These are phyloP conservation scores for Talaromyces sp. DNA, from an alignment of 2,329 filamentous ascomycete species.

Conservation along the genomic window DNA sequence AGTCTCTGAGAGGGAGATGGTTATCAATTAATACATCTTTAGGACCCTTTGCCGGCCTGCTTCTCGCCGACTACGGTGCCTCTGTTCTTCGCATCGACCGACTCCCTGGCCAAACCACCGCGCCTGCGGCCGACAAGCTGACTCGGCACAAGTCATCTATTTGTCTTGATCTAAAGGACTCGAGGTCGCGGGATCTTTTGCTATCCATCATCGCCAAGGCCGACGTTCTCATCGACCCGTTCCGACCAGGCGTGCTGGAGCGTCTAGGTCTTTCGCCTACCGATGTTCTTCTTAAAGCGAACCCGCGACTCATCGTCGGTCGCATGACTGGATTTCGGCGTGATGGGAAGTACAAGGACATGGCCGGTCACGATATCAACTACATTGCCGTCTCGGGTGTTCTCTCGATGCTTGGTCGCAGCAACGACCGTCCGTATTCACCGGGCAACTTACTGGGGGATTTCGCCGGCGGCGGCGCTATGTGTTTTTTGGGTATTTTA, in stretches of 20 bases:
- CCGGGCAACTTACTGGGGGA: slow-evolving; percentile 84
- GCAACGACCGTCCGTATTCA: slow-evolving; percentile 65
- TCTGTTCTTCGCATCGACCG: slow-evolving; percentile 82
- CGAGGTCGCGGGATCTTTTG: slow-evolving; percentile 60
- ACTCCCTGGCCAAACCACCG: slow-evolving; percentile 32
- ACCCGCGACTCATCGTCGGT: slow-evolving; percentile 73
- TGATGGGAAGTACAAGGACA: slow-evolving; percentile 76
- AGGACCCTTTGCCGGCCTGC: slow-evolving; percentile 85
- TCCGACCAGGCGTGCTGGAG: slow-evolving; percentile 85
- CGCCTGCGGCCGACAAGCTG: slow-evolving; percentile 62
- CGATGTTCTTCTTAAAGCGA: slow-evolving; percentile 59
- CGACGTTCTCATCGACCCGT: slow-evolving; percentile 89
- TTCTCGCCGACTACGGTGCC: slow-evolving; percentile 86
- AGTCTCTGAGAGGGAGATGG: no score
- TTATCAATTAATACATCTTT: not conserved
- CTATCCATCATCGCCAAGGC: slow-evolving; percentile 58
- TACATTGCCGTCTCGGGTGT: slow-evolving; percentile 87
- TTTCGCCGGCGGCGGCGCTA: slow-evolving; percentile 83
- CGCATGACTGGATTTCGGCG: slow-evolving; percentile 87
- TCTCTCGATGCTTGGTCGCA: slow-evolving; percentile 69
- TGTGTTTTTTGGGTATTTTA: slow-evolving; percentile 75
- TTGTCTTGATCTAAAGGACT: slow-evolving; percentile 70
- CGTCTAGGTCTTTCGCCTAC: slow-evolving; percentile 71
- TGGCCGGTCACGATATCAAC: slow-evolving; percentile 96
- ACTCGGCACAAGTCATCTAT: slow-evolving; percentile 78